Percentiles rank a stretch among this genome's conserved stretches.
These are phyloP conservation scores for Solanum hybrid DNA, from an alignment of 305 asterid species.

Conservation along the genomic window DNA sequence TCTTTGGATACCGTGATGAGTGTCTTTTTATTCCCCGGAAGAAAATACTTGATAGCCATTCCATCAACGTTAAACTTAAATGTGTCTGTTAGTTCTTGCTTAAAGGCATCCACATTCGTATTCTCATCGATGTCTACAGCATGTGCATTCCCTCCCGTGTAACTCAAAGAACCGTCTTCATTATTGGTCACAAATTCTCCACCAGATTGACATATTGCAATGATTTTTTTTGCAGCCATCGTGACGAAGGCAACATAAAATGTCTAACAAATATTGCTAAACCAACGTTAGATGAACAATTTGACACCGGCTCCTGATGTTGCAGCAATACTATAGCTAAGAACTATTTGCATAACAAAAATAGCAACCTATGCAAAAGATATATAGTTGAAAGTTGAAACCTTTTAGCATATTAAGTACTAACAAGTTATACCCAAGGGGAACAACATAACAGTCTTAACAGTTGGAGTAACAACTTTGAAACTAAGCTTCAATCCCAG, in stretches of 20 bases:
- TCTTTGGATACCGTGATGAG: slow-evolving; percentile 83
- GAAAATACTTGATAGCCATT: slow-evolving; percentile 77
- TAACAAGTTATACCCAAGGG: background rate
- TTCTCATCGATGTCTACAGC: slow-evolving; percentile 78
- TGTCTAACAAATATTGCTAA: background rate
- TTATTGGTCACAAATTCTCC: slow-evolving; percentile 70
- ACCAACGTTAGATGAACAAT: background rate
- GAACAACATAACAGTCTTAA: background rate
- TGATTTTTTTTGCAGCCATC: slow-evolving; percentile 72
- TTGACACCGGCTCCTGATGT: background rate
- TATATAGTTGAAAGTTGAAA: background rate
- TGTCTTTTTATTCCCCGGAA: slow-evolving; percentile 88
- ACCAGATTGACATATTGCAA: slow-evolving; percentile 95
- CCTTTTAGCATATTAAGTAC: background rate
- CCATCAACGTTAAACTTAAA: slow-evolving; percentile 46
- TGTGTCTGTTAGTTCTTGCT: slow-evolving; percentile 72
- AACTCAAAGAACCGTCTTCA: slow-evolving; percentile 61
- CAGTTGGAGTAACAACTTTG: background rate
- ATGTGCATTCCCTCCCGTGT: slow-evolving; percentile 87
- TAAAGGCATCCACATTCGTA: slow-evolving; percentile 60
- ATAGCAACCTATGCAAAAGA: background rate
- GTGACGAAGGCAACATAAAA: background rate
- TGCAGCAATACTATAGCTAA: background rate
- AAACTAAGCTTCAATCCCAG: background rate
- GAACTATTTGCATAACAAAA: background rate